phyloP scores from a whole-genome alignment of 2,329 filamentous ascomycete species.

The Colletotrichum cuscutae region DNA sequence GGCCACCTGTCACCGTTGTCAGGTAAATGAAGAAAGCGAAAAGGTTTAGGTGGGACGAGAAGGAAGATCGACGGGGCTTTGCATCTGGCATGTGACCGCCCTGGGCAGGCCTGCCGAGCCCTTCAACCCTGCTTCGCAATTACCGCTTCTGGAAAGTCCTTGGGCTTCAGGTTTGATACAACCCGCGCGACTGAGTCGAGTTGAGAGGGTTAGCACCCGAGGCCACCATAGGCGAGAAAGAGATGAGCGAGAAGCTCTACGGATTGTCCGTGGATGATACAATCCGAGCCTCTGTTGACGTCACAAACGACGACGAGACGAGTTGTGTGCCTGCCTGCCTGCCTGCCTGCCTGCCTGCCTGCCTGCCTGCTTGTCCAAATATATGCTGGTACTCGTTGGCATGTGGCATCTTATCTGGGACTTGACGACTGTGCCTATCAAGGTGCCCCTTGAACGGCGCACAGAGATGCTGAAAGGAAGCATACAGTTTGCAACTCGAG shows the following conservation, averaged over 20 bases:
- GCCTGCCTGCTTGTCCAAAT: not conserved
- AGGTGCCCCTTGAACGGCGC: too few species aligned
- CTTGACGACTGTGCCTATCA: not conserved
- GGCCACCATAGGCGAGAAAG: not conserved
- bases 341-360: not conserved
- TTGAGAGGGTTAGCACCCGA: not conserved
- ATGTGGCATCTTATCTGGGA: not conserved
- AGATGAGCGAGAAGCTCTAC: not conserved
- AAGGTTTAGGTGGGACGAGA: not conserved
- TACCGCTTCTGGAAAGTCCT: not conserved
- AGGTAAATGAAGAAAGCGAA: constrained; percentile 8
- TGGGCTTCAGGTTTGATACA: not conserved
- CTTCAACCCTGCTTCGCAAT: not conserved
- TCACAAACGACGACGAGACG: constrained; percentile 7
- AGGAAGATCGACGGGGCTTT: constrained; percentile 4
- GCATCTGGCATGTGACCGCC: constrained; percentile 11
- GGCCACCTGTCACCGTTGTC: not conserved
- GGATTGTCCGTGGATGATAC: constrained; percentile 17
- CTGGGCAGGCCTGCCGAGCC: not conserved
- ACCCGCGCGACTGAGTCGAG: not conserved
- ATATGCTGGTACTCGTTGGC: not conserved
- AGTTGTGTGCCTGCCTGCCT: not conserved
- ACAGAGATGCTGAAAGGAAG: too few species aligned
- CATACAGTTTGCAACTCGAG: too few species aligned
- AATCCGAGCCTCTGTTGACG: constrained; percentile 11